Conservation (phyloP, 2,329 filamentous ascomycete species). For the Mariannaea elegans region DNA sequence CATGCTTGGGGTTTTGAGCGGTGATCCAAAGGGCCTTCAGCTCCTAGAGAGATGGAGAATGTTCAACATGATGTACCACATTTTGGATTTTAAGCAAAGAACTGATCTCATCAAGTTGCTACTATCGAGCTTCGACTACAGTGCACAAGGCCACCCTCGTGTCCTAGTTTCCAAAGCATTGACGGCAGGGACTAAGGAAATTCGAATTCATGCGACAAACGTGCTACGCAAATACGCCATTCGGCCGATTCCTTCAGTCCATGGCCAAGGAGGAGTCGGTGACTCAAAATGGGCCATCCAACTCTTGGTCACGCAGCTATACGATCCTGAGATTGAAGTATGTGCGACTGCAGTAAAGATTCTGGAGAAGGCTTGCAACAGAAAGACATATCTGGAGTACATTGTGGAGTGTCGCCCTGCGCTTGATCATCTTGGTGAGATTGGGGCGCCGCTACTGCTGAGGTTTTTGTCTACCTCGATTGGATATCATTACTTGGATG, state of each 20-base stretch:
- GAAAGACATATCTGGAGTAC: slow-evolving; percentile 89
- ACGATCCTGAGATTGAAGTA: slow-evolving; percentile 96
- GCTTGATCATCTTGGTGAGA: slow-evolving; percentile 94
- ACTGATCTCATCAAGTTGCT: slow-evolving; percentile 91
- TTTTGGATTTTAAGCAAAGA: slow-evolving; percentile 88
- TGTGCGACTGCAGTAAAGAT: slow-evolving; percentile 97
- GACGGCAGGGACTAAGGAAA: slow-evolving; percentile 89
- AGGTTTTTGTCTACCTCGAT: slow-evolving; percentile 96
- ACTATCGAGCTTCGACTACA: slow-evolving; percentile 92
- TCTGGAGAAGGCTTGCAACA: slow-evolving; percentile 95
- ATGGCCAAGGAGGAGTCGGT: slow-evolving; percentile 53
- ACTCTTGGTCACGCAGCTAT: slow-evolving; percentile 95
- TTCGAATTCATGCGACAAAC: slow-evolving; percentile 89
- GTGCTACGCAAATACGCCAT: slow-evolving; percentile 87
- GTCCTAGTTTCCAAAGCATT: slow-evolving; percentile 94
- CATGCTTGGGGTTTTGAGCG: slow-evolving; percentile 87
- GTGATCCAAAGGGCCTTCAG: slow-evolving; percentile 81
- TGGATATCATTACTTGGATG: slow-evolving; percentile 96
- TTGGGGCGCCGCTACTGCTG: slow-evolving; percentile 89
- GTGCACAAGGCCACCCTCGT: slow-evolving; percentile 84
- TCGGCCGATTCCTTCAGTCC: slow-evolving; percentile 49
- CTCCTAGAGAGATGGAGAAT: slow-evolving; percentile 97
- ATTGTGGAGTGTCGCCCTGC: slow-evolving; percentile 96
- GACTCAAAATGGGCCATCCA: slow-evolving; percentile 97
- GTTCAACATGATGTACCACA: slow-evolving; percentile 99